Conservation (phyloP, 106 monocot species). For the Chionographis japonica region DNA sequence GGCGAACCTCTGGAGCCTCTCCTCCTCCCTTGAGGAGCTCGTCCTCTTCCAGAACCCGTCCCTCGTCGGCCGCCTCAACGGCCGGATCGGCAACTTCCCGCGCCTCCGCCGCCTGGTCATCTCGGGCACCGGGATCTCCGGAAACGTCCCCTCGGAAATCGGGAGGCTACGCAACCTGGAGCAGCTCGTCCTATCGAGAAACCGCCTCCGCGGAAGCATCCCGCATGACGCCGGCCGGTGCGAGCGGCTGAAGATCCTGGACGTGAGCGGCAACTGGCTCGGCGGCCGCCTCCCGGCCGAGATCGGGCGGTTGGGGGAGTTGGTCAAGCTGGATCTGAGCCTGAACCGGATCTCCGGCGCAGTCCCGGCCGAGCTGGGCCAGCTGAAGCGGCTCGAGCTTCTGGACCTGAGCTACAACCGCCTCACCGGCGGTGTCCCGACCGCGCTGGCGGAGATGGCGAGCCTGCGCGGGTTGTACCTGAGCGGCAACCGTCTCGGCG, state of each 20-base stretch:
- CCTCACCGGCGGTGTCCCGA: constrained; percentile 54
- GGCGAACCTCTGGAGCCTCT: constrained; percentile 12
- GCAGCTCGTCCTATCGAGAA: constrained; percentile 49
- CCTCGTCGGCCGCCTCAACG: constrained; percentile 36
- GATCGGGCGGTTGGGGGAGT: constrained; percentile 35
- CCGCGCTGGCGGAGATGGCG: constrained; percentile 36
- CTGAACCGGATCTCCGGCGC: constrained; percentile 40
- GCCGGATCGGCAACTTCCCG: constrained; percentile 23
- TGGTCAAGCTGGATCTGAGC: constrained; percentile 62
- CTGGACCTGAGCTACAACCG: constrained; percentile 58
- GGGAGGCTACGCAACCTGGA: constrained; percentile 28
- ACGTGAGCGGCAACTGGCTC: constrained; percentile 54
- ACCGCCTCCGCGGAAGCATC: constrained; percentile 35
- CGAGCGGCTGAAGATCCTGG: constrained; percentile 33
- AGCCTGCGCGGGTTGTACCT: constrained; percentile 48
- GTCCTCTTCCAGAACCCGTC: constrained; percentile 65
- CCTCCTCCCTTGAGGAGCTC: constrained; percentile 51
- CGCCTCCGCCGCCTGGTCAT: constrained; percentile 44
- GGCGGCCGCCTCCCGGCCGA: constrained; percentile 26
- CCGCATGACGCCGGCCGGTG: constrained; percentile 19
- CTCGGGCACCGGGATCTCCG: constrained; percentile 30
- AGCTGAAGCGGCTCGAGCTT: constrained; percentile 38
- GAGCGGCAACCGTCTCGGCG: constrained; percentile 59
- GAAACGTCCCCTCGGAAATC: constrained; percentile 40
- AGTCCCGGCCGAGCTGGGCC: constrained; percentile 28